phyloP scores from a whole-genome alignment of 345 rosid genomes.

The Eucalyptus cladocalyx region DNA sequence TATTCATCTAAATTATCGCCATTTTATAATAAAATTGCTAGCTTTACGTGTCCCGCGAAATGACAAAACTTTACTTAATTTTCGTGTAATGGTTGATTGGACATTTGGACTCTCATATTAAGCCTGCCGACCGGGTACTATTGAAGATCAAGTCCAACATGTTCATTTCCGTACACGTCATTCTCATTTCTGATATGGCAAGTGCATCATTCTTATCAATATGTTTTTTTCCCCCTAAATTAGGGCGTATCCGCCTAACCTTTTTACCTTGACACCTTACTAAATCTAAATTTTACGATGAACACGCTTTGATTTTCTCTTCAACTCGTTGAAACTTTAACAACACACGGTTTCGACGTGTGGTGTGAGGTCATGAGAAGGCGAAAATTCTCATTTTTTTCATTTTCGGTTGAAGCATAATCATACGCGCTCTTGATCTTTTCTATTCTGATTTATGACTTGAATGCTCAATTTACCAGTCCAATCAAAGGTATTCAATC shows the following conservation, averaged over 20 bases:
- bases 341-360: background rate
- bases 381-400: fast-evolving
- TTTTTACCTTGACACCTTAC: background rate
- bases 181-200: background rate
- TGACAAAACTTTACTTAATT: background rate
- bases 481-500: background rate
- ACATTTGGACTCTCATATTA: too few relatives aligned
- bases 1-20: background rate
- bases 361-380: fast-evolving
- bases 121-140: too few relatives aligned
- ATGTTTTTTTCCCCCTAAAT: fast-evolving
- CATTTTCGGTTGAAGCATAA: background rate
- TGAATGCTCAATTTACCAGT: background rate
- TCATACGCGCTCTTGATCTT: background rate
- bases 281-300: background rate
- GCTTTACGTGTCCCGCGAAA: background rate
- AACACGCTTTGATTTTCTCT: background rate
- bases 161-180: background rate
- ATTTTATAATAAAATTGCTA: background rate
- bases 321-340: background rate
- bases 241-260: background rate
- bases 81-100: background rate
- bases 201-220: background rate
- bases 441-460: background rate
- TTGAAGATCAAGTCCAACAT: background rate